Conservation (phyloP, 2,329 filamentous ascomycete species). For the Alternaria arborescens region DNA sequence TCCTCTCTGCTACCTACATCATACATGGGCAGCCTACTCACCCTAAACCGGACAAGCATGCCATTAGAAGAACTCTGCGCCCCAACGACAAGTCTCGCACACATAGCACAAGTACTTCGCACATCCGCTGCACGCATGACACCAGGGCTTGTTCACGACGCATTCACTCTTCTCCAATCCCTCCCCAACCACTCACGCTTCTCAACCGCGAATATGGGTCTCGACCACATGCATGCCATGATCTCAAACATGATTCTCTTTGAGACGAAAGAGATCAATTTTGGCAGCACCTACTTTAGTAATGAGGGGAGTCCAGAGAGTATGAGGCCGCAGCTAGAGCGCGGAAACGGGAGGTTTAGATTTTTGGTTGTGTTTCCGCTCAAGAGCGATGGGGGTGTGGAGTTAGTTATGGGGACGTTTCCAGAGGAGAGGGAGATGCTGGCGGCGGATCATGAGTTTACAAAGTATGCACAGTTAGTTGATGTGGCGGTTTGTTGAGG, state of each 20-base stretch:
- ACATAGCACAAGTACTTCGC: constrained; percentile 34
- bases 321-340: constrained; percentile 40
- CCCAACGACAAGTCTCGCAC: constrained; percentile 28
- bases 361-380: constrained; percentile 39
- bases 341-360: constrained; percentile 31
- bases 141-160: constrained; percentile 36
- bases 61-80: constrained; percentile 32
- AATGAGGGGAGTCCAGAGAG: constrained; percentile 33
- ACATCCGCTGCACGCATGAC: constrained; percentile 32
- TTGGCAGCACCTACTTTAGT: constrained; percentile 31
- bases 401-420: constrained; percentile 25
- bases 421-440: constrained; percentile 58
- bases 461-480: constrained; percentile 38
- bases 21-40: constrained; percentile 42
- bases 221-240: constrained; percentile 35
- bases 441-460: constrained; percentile 55
- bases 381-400: constrained; percentile 33
- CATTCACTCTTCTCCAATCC: constrained; percentile 34
- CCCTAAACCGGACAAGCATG: constrained; percentile 37
- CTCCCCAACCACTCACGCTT: constrained; percentile 27
- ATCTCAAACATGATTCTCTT: constrained; percentile 39
- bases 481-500: background rate
- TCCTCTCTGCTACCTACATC: constrained; percentile 33
- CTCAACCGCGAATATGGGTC: constrained; percentile 33
- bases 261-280: constrained; percentile 26